Evolutionary conservation across 371 early-diverging fungal genomes (phyloP), one percentile per base, ranked within the genome.

Genomic region (Circinella minor): DNA sequence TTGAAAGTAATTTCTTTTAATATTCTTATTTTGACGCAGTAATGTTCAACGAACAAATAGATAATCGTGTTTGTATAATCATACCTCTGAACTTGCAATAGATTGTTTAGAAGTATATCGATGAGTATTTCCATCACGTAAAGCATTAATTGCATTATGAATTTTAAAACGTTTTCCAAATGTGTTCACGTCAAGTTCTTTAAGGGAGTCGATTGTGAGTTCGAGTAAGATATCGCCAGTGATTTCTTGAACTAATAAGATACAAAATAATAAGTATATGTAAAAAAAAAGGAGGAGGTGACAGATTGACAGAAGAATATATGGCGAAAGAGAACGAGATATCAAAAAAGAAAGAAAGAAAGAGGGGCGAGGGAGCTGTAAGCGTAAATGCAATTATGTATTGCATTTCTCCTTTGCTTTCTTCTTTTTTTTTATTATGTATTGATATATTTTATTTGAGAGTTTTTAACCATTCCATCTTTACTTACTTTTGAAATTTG

Each of bases 161-260:
- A 90, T 81, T 55, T 88, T 86, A 72, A 87, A 85, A 0, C 90
- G 85, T 71, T 87, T 88, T 18, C 90, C 90, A 71, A 89, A 88
- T 2, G 88, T 84, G 34, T 63, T 73, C 49, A 90, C 81, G 18
- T 89, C 81, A n/a, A 90, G 71, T 63, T 90, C 90, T 66, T 90
- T 90, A 34, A 90, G 74, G 10, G 86, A 84, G 55, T 85, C 77
- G 54, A 89, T 69, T 55, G 85, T 80, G 43, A 90, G 68, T 51
- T 86, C 86, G 15, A 89, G 62, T 15, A 90, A 74, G 13, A 87
- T 83, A 34, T 89, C 88, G 18, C 90, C 90, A 13, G 84, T 85
- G 55, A 90, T 88, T 47, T 90, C 90, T 65, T 87, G 84, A 6
- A 84, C 87, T 86, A 72, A 48, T 34, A 15, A 39, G 27, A 47